Percentiles rank a stretch among this genome's conserved stretches.
phyloP scores from a whole-genome alignment of 805 yeast species.

The Millerozyma acaciae region DNA sequence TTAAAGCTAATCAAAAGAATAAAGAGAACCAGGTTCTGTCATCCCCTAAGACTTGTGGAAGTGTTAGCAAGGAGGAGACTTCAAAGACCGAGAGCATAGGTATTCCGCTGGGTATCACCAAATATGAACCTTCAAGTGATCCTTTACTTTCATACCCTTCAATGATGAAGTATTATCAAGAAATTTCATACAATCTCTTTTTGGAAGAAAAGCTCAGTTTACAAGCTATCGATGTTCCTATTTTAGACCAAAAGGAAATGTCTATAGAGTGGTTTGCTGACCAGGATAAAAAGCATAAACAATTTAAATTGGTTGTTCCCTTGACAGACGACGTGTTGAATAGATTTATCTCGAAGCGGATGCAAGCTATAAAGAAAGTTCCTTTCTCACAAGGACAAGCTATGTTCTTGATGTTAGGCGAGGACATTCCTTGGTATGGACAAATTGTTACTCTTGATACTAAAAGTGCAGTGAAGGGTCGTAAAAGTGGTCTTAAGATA shows the following conservation, averaged over 20 bases:
- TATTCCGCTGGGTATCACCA: constrained; percentile 26
- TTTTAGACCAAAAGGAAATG: constrained; percentile 38
- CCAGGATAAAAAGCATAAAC: constrained; percentile 37
- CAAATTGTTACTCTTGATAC: constrained; percentile 44
- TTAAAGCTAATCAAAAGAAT: constrained; percentile 1
- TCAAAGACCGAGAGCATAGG: constrained; percentile 5
- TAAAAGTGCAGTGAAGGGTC: constrained; percentile 14
- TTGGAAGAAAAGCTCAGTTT: constrained; percentile 51
- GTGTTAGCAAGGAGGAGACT: not conserved
- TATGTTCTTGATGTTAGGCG: constrained; percentile 49
- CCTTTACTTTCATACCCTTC: constrained; percentile 48
- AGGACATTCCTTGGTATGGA: constrained; percentile 57
- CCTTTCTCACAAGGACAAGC: constrained; percentile 62
- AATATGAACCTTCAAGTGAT: constrained; percentile 28
- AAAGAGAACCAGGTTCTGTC: constrained; percentile 1
- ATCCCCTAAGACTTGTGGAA: too few relatives aligned
- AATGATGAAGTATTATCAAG: constrained; percentile 50
- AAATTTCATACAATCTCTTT: constrained; percentile 58
- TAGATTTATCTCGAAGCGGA: constrained; percentile 45
- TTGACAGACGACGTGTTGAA: constrained; percentile 47
- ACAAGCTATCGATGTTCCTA: constrained; percentile 34
- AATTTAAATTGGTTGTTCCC: constrained; percentile 41
- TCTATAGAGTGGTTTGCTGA: constrained; percentile 49
- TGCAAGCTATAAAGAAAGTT: constrained; percentile 49
- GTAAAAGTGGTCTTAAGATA: constrained; percentile 19